Evolutionary conservation across 257 asterid genomes (phyloP).

Genomic region (Przewalskia tangutica): DNA sequence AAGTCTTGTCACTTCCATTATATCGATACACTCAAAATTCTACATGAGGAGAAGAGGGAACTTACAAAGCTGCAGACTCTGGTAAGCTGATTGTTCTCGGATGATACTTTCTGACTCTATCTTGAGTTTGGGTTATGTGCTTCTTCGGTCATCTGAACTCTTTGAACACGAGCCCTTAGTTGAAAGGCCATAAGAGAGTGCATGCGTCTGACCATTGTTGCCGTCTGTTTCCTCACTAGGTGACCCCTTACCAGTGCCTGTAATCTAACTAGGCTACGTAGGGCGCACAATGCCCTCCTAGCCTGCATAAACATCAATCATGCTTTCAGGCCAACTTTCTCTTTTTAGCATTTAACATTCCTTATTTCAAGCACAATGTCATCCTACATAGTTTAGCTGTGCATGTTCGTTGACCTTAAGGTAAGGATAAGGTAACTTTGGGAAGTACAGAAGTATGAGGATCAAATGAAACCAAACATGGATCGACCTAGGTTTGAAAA

Average conservation of each 20-base stretch:
- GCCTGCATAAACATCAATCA: constrained; percentile 39
- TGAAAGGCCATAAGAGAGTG: constrained; percentile 58
- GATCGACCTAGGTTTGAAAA: not conserved
- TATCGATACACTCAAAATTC: not conserved
- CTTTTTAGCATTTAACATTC: not conserved
- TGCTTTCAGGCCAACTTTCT: not conserved
- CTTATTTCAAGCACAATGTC: not conserved
- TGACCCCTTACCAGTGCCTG: constrained; percentile 77
- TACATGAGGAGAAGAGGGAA: not conserved
- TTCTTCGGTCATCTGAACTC: constrained; percentile 43
- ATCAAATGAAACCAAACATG: not conserved
- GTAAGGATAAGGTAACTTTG: not conserved
- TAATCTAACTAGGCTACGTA: constrained; percentile 61
- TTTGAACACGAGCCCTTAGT: constrained; percentile 54
- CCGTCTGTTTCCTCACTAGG: constrained; percentile 56
- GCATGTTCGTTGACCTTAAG: not conserved
- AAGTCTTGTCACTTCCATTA: not conserved
- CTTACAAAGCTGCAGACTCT: constrained; percentile 22
- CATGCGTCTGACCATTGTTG: constrained; percentile 41
- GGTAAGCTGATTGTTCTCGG: constrained; percentile 16
- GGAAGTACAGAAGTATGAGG: not conserved
- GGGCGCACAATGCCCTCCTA: constrained; percentile 55
- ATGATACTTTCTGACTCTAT: constrained; percentile 13
- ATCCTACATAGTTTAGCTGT: not conserved
- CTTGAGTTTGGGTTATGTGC: constrained; percentile 14